A percentile compares a stretch with the other conserved stretches of the same genome.
Evolutionary conservation across 129 eudicot genomes (phyloP).

Genomic region (Helianthus tuberosus): DNA sequence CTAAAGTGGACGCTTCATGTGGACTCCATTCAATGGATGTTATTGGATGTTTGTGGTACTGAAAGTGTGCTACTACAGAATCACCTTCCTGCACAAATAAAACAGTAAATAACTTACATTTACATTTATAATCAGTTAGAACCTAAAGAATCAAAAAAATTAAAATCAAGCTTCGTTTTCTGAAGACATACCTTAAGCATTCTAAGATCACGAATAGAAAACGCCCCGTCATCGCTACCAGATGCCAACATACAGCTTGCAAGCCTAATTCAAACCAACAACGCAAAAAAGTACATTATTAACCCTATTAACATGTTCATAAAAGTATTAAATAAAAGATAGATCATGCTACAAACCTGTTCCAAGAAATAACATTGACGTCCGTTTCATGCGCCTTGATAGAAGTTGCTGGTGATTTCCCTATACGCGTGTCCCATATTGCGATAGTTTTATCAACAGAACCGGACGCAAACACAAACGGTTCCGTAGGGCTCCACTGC

Average conservation of each 20-base stretch:
- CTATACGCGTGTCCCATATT: slow-evolving; percentile 86
- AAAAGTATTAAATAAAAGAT: not conserved
- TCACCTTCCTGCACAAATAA: slow-evolving; percentile 67
- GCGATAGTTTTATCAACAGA: slow-evolving; percentile 89
- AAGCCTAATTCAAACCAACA: slow-evolving; percentile 45
- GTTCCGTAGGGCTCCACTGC: slow-evolving; percentile 99
- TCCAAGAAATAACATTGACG: slow-evolving; percentile 99
- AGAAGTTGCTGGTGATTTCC: slow-evolving; percentile 70
- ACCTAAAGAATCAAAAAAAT: not conserved
- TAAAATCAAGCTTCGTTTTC: not conserved
- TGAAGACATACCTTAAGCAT: slow-evolving; percentile 64
- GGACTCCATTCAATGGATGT: slow-evolving; percentile 99
- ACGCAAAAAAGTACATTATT: not conserved
- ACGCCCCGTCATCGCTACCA: slow-evolving; percentile 95
- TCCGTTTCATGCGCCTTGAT: slow-evolving; percentile 88
- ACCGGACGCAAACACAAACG: slow-evolving; percentile 82
- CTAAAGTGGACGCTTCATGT: slow-evolving; percentile 87
- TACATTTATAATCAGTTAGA: not conserved
- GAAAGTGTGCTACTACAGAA: slow-evolving; percentile 79
- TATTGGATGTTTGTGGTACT: slow-evolving; percentile 93
- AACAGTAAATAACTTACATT: not conserved
- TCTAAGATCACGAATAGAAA: slow-evolving; percentile 92
- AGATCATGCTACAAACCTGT: slow-evolving; percentile 53
- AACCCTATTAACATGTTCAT: not conserved
- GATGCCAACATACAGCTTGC: slow-evolving; percentile 95